Evolutionary conservation across 164 flowering plant species (phyloP), one percentile per base, ranked within the genome.

Genomic region (Houttuynia cordata): DNA sequence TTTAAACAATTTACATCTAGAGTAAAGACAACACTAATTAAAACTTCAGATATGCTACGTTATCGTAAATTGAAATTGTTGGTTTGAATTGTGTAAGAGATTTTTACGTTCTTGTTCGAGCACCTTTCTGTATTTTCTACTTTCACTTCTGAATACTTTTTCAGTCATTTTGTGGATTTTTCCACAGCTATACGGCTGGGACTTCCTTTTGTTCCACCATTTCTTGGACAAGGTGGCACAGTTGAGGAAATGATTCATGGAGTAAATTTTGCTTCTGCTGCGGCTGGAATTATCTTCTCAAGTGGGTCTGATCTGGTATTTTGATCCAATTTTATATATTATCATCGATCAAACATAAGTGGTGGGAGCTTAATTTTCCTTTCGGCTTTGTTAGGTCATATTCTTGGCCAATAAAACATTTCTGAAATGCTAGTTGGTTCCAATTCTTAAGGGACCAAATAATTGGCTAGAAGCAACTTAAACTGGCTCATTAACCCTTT

Each of bases 201-300:
- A 50, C 83, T 92, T 45, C 98, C 98, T 0, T 89, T 86, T 58
- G 91, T 83, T 8, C 96, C 94, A 9, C 78, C 91, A 60, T 92
- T 80, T 64, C 86, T 89, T 14, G 88, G 85, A 24, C 89, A 79
- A 47, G 51, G 57, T 22, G 87, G 91, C 23, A 56, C 62, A 0
- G 78, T 86, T 15, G 79, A 82, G 51, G 85, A 75, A 60, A 80
- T 89, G 87, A 73, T 83, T 52, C 94, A 66, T 21, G 98, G 98
- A 37, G 86, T 92, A 51, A 92, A 92, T 70, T 92, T 79, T 57
- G 98, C 98, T 59, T 87, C 98, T 53, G 96, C 97, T 22, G 93
- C 81, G 56, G 91, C 96, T 62, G 98, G 98, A 64, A 80, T 92
- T 49, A 79, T 89, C 45, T 83, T 81, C 73, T 69, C 90, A 4